These are phyloP conservation scores for Aspergillus carbonarius DNA, from an alignment of 2,329 filamentous ascomycete species.

Conservation along the genomic window DNA sequence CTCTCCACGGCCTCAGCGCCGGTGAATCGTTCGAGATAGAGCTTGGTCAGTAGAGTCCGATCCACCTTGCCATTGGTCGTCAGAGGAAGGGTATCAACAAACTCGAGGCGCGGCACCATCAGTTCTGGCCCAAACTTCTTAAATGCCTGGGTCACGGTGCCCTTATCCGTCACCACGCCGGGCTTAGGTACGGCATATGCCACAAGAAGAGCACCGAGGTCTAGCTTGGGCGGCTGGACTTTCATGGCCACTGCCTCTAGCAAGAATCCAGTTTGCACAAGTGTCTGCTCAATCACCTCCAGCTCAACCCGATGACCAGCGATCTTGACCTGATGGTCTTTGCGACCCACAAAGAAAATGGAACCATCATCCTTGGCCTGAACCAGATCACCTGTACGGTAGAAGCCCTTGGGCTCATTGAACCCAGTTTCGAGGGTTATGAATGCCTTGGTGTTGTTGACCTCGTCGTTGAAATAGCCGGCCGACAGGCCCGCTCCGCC, in stretches of 20 bases:
- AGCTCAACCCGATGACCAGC: slow-evolving; percentile 14
- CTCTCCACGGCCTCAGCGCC: too few species aligned
- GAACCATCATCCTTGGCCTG: slow-evolving; percentile 4
- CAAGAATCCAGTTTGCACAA: neutral
- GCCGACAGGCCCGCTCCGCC: neutral
- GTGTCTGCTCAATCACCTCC: slow-evolving; percentile 11
- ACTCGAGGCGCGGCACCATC: neutral
- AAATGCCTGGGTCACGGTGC: neutral
- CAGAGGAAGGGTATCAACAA: neutral
- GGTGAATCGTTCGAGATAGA: neutral
- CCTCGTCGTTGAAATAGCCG: neutral
- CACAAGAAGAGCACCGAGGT: neutral
- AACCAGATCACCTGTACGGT: slow-evolving; percentile 14
- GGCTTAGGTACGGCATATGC: neutral
- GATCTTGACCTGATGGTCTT: slow-evolving; percentile 13
- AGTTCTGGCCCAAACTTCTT: neutral
- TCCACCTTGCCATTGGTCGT: neutral
- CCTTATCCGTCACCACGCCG: neutral
- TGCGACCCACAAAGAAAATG: slow-evolving; percentile 8
- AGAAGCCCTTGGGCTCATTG: neutral
- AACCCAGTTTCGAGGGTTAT: neutral
- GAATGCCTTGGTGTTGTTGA: neutral
- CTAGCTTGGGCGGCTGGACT: neutral
- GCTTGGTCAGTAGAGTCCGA: neutral
- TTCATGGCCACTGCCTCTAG: neutral